phyloP scores from a whole-genome alignment of 2,329 filamentous ascomycete genomes.

The Colletotrichum brevisporum region DNA sequence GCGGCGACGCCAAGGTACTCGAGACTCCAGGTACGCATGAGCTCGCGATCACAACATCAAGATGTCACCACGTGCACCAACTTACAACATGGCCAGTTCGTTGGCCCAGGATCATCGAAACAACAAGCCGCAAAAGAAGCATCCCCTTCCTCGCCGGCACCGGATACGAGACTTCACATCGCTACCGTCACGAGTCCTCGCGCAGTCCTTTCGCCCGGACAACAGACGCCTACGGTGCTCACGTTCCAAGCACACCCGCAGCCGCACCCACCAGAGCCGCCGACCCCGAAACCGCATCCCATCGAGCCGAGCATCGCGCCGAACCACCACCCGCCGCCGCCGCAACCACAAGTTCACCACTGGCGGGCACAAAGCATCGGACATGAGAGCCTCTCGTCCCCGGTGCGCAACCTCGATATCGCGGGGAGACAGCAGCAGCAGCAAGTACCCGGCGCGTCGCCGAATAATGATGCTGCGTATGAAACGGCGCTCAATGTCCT shows the following conservation, averaged over 20 bases:
- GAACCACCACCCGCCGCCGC: not conserved
- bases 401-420: constrained; percentile 15
- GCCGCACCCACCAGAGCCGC: not conserved
- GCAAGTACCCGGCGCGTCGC: not conserved
- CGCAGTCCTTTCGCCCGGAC: no score
- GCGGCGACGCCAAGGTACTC: constrained; percentile 33
- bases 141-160: not conserved
- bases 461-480: constrained; percentile 42
- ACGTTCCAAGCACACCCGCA: constrained; percentile 17
- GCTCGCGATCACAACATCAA: not conserved
- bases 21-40: constrained; percentile 38
- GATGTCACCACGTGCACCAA: not conserved
- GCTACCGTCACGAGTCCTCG: not conserved
- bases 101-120: constrained; percentile 8
- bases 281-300: constrained; percentile 10
- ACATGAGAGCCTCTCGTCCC: constrained; percentile 17
- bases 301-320: constrained; percentile 19
- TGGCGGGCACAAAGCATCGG: constrained; percentile 27
- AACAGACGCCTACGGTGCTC: not conserved
- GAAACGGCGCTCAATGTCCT: constrained; percentile 52
- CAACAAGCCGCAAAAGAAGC: constrained; percentile 1
- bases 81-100: constrained; percentile 27
- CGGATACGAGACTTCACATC: not conserved
- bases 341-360: not conserved
- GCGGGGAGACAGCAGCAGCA: not conserved